Percentiles rank a stretch among this genome's conserved stretches.
phyloP scores from a whole-genome alignment of 176 grass and related monocot species.

The Cymbopogon citratus region DNA sequence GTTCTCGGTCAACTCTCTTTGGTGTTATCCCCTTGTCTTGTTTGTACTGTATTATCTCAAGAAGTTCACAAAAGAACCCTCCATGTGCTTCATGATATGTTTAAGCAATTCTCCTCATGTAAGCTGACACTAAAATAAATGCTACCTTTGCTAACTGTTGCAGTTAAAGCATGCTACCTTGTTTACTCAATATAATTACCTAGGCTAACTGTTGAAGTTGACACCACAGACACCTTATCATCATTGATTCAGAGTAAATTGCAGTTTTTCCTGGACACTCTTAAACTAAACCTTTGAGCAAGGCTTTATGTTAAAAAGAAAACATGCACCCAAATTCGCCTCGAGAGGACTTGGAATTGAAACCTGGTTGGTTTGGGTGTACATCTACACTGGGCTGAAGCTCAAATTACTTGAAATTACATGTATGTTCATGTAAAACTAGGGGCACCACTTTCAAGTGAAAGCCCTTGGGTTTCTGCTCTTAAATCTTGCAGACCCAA shows the following conservation, averaged over 20 bases:
- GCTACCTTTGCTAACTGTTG: background rate
- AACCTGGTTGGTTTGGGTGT: background rate
- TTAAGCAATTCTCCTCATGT: background rate
- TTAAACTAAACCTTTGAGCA: background rate
- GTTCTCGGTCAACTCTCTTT: background rate
- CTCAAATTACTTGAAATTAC: background rate
- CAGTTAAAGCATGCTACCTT: background rate
- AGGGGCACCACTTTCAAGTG: background rate
- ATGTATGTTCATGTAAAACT: background rate
- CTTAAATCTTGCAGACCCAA: background rate
- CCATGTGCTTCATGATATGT: background rate
- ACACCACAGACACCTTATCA: background rate
- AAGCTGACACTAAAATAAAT: background rate
- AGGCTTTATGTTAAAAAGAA: background rate
- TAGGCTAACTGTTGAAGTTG: background rate
- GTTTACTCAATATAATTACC: background rate
- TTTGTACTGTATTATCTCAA: background rate
- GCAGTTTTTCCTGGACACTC: background rate
- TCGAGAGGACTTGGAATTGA: background rate
- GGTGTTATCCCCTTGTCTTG: background rate
- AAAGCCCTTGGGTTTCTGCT: background rate
- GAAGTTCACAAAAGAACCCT: background rate
- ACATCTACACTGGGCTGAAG: background rate
- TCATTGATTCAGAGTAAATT: background rate
- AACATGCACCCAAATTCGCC: background rate